phyloP scores from a whole-genome alignment of 106 monocot species.

The Narthecium ossifragum region DNA sequence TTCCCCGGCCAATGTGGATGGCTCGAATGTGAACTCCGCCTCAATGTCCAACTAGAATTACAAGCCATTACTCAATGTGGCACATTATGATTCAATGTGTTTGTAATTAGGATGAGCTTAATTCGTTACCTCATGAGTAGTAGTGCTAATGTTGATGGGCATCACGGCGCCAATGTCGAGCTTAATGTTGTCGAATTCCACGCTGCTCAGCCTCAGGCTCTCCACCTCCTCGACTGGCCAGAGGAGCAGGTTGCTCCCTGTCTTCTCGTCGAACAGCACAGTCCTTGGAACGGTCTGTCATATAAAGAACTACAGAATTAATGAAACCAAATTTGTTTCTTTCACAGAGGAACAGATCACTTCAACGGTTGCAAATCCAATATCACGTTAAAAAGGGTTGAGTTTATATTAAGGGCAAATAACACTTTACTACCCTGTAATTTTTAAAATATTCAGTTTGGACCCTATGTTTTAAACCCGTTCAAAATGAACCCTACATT shows the following conservation, averaged over 20 bases:
- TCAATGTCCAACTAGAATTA: conserved; percentile 60
- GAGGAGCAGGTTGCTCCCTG: conserved; percentile 46
- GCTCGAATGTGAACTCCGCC: conserved; percentile 58
- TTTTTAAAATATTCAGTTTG: no score
- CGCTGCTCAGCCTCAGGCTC: conserved; percentile 22
- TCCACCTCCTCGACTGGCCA: conserved; percentile 77
- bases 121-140: conserved; percentile 25
- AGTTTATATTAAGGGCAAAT: no score
- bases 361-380: no score
- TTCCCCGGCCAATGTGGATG: conserved; percentile 17
- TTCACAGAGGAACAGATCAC: no score
- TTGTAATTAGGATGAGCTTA: no score
- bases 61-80: not conserved
- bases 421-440: no score
- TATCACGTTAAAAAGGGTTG: no score
- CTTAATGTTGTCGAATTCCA: conserved; percentile 19
- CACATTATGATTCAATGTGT: no score
- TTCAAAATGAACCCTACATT: no score
- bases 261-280: conserved; percentile 44
- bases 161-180: conserved; percentile 33
- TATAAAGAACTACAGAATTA: not conserved
- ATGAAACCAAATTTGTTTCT: no score
- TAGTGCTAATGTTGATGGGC: conserved; percentile 25
- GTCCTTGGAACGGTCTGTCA: conserved; percentile 49
- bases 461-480: no score